Evolutionary conservation across 176 grass and related monocot genomes (phyloP).

Genomic region (Puccinellia tenuiflora): DNA sequence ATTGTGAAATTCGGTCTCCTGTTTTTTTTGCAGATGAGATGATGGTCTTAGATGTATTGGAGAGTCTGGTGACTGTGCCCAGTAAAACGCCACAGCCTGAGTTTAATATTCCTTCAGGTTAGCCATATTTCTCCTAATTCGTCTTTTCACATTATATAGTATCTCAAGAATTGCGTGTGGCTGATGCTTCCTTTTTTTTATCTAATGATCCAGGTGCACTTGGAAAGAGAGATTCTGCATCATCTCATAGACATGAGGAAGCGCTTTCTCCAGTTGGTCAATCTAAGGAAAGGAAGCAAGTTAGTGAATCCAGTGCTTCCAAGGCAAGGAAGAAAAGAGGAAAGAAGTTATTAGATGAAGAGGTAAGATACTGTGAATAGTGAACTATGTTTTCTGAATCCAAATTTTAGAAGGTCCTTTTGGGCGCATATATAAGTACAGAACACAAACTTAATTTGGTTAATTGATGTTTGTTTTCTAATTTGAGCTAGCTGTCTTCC

Average conservation of each 20-base stretch:
- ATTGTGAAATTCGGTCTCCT: background rate
- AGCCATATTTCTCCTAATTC: slow-evolving; percentile 4
- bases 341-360: background rate
- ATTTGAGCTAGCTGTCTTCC: background rate
- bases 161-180: background rate
- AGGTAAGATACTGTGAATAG: background rate
- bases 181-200: slow-evolving; percentile 6
- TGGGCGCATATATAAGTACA: background rate
- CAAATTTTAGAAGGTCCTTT: background rate
- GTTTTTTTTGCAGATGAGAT: slow-evolving; percentile 47
- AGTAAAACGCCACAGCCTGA: slow-evolving; percentile 16
- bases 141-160: slow-evolving; percentile 5
- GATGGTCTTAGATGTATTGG: slow-evolving; percentile 49
- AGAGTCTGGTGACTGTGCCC: slow-evolving; percentile 41
- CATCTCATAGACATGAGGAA: slow-evolving; percentile 26
- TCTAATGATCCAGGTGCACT: slow-evolving; percentile 17
- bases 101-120: slow-evolving; percentile 40
- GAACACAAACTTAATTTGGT: background rate
- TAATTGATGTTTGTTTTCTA: slow-evolving; percentile 3
- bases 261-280: background rate
- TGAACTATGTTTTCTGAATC: background rate
- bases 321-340: background rate
- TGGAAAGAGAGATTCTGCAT: slow-evolving; percentile 18
- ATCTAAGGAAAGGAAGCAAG: slow-evolving; percentile 21
- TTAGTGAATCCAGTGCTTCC: slow-evolving; percentile 19